Evolutionary conservation across 2,329 filamentous ascomycete species (phyloP), one percentile per base, ranked within the genome.

Genomic region (Escovopsis weberi): DNA sequence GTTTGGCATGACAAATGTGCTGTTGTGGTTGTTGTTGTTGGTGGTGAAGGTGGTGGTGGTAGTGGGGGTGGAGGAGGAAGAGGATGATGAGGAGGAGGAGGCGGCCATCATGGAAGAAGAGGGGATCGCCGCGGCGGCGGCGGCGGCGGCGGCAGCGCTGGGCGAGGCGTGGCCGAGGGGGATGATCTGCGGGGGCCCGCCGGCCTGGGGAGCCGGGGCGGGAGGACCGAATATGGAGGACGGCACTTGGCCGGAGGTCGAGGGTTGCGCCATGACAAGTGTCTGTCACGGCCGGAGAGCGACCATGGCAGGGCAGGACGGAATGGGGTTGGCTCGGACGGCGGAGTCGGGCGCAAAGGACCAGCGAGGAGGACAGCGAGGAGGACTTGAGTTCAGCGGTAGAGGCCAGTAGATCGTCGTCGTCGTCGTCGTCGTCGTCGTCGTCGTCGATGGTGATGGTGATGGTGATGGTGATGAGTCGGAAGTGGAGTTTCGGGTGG

Each of bases 1-100:
- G 56, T 85, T 84, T 15, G 86, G 82, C 85, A 96, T 91, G 56
- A 94, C 79, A 66, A 89, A 94, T 23, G 88, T 87, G 57, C 84
- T 85, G 63, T 75, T 80, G n/a, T 10, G 6, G 28, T 30, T 6
- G 28, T 30, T 30, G 28, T 10, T 10, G 28, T 1, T 10, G 28
- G 28, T 44, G 15, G 48, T 46, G 35, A 56, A 52, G 56, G 41
- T 18, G 23, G 47, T 26, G 5, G 41, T 43, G 9, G 15, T 26
- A 28, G n/a, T 39, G n/a, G 18, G 12, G 37, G 12, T 32, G 10
- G 12, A 28, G 12, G 37, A 18, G n/a, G 26, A 30, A 6, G 28
- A 10, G 28, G 28, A 30, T 30, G 28, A 6, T 6, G 28, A 30
- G 28, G 44, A 41, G 51, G 59, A 60, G 51, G 53, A 60, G 47